phyloP scores from a whole-genome alignment of 805 yeast species.

The Sugiyamaella smithiae region DNA sequence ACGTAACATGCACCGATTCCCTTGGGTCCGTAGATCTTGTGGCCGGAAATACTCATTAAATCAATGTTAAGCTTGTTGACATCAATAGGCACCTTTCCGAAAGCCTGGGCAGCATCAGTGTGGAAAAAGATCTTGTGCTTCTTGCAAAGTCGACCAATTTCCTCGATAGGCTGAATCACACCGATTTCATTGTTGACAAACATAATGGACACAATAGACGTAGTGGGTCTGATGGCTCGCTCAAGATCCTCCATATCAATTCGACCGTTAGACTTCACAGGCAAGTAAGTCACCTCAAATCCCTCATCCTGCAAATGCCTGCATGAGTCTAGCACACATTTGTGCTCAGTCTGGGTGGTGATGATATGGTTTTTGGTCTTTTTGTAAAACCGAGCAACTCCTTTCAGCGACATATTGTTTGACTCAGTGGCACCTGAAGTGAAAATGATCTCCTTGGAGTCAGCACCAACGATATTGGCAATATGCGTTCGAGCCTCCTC shows the following conservation, averaged over 20 bases:
- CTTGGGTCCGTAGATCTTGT: conserved; percentile 96
- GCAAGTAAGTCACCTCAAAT: conserved; percentile 89
- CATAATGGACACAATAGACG: conserved; percentile 89
- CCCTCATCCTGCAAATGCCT: conserved; percentile 96
- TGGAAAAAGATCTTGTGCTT: conserved; percentile 91
- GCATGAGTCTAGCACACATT: conserved; percentile 97
- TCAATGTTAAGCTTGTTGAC: conserved; percentile 93
- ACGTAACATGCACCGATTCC: conserved; percentile 95
- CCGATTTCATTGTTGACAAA: conserved; percentile 98
- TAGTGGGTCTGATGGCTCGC: conserved; percentile 83
- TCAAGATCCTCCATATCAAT: conserved; percentile 74
- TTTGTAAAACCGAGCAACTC: conserved; percentile 90
- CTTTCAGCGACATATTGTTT: conserved; percentile 92
- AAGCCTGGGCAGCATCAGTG: conserved; percentile 97
- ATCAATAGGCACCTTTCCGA: conserved; percentile 88
- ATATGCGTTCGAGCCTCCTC: conserved; percentile 81
- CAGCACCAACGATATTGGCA: conserved; percentile 85
- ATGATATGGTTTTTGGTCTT: conserved; percentile 90
- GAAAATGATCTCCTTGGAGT: conserved; percentile 93
- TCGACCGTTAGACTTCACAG: conserved; percentile 78
- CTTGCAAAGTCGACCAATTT: conserved; percentile 85
- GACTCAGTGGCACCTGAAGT: conserved; percentile 98
- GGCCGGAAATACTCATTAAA: conserved; percentile 89
- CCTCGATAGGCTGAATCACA: conserved; percentile 92
- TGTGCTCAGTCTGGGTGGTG: conserved; percentile 96